These are phyloP conservation scores for Cytospora mali DNA, from an alignment of 2,329 filamentous ascomycete genomes.

Conservation along the genomic window DNA sequence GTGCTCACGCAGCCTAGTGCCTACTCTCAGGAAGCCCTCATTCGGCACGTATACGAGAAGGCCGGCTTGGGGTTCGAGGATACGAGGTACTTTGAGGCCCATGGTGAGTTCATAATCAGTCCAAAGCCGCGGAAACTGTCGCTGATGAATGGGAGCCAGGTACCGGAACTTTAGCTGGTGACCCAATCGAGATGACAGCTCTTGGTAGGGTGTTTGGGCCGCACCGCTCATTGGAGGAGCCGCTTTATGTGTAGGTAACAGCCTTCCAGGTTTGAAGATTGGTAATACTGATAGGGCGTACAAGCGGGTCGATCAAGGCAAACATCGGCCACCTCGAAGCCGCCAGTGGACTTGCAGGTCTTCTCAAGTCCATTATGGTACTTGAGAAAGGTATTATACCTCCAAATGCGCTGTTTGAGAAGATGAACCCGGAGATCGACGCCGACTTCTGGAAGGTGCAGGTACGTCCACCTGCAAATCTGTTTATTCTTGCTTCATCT, in stretches of 20 bases:
- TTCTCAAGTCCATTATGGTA: slow-evolving; percentile 28
- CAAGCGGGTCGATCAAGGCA: slow-evolving; percentile 29
- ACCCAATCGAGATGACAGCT: slow-evolving; percentile 39
- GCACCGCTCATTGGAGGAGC: slow-evolving; percentile 1
- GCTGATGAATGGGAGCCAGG: not conserved
- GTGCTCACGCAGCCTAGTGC: slow-evolving; percentile 47
- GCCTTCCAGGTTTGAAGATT: too few species aligned
- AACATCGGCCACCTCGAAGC: slow-evolving; percentile 33
- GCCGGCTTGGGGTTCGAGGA: slow-evolving; percentile 32
- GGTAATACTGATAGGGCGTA: not conserved
- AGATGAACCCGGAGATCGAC: slow-evolving; percentile 27
- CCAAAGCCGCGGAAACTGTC: not conserved
- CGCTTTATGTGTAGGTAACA: slow-evolving; percentile 26
- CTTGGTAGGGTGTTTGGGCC: slow-evolving; percentile 34
- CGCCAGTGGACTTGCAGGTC: slow-evolving; percentile 23
- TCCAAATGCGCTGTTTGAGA: slow-evolving; percentile 26
- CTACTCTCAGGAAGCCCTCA: slow-evolving; percentile 38
- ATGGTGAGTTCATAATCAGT: slow-evolving; percentile 34
- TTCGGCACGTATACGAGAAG: slow-evolving; percentile 37
- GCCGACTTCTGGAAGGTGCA: not conserved
- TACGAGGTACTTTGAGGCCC: slow-evolving; percentile 39
- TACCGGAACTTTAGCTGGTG: not conserved
- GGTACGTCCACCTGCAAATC: too few species aligned
- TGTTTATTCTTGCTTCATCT: too few species aligned
- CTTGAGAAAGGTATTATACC: slow-evolving; percentile 30